phyloP scores from a whole-genome alignment of 139 green algal species.

The Chlamydomonas incerta region DNA sequence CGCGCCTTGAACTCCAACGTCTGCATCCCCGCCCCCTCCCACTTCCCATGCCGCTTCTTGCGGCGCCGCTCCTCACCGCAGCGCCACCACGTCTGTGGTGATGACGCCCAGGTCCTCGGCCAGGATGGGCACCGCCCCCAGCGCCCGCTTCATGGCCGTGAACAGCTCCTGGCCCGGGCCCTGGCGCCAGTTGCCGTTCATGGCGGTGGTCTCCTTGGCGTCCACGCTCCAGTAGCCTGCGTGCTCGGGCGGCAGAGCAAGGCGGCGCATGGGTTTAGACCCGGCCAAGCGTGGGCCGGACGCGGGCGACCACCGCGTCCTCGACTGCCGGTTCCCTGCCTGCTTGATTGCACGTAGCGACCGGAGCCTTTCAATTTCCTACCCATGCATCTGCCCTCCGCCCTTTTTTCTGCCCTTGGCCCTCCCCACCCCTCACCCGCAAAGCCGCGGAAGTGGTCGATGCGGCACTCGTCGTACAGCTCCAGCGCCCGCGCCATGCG shows the following conservation, averaged over 20 bases:
- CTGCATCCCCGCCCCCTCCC: background rate
- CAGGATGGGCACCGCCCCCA: slow-evolving; percentile 87
- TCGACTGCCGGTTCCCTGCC: too few relatives aligned
- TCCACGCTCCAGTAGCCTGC: slow-evolving; percentile 95
- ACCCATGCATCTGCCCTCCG: too few relatives aligned
- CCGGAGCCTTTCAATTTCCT: too few relatives aligned
- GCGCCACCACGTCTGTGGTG: slow-evolving; percentile 91
- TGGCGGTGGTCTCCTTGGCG: slow-evolving; percentile 88
- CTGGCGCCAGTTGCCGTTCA: slow-evolving; percentile 87
- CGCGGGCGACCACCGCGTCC: too few relatives aligned
- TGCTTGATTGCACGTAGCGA: too few relatives aligned
- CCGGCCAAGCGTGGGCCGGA: too few relatives aligned
- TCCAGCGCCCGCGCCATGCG: slow-evolving; percentile 85
- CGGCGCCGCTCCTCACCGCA: slow-evolving; percentile 66
- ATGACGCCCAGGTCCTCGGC: slow-evolving; percentile 99
- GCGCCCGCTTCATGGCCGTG: slow-evolving; percentile 68
- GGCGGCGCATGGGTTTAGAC: too few relatives aligned
- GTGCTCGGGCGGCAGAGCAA: too few relatives aligned
- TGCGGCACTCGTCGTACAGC: slow-evolving; percentile 96
- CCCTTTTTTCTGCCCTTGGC: too few relatives aligned
- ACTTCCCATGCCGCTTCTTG: too few relatives aligned
- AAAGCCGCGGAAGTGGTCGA: slow-evolving; percentile 98
- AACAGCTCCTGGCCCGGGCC: slow-evolving; percentile 89
- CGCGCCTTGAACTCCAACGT: too few relatives aligned
- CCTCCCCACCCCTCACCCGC: slow-evolving; percentile 41